Evolutionary conservation across 345 rosid species (phyloP).

Genomic region (Salix brachista): DNA sequence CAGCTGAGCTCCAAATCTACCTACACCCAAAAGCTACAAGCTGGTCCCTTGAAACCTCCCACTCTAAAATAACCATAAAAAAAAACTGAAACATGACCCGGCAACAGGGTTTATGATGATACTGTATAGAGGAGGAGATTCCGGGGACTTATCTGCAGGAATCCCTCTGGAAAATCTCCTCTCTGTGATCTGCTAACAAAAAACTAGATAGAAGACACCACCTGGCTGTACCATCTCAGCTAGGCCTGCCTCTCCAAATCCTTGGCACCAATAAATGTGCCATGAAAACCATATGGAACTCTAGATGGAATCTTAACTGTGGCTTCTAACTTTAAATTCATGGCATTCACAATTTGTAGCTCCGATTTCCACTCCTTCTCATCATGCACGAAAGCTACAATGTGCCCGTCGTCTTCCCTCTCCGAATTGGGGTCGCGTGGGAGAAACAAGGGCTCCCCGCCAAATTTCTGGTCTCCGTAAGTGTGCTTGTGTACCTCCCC

Average conservation of each 20-base stretch:
- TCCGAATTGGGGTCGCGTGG: constrained; percentile 39
- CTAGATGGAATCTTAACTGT: constrained; percentile 74
- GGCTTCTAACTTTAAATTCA: constrained; percentile 60
- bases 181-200: background rate
- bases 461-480: constrained; percentile 65
- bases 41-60: constrained; percentile 23
- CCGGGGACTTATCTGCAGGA: constrained; percentile 37
- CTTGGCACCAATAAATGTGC: constrained; percentile 67
- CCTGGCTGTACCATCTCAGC: constrained; percentile 39
- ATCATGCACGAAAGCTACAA: constrained; percentile 75
- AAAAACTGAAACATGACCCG: background rate
- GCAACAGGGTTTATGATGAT: background rate
- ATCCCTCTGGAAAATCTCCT: constrained; percentile 47
- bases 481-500: constrained; percentile 59
- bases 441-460: constrained; percentile 86
- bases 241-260: constrained; percentile 67
- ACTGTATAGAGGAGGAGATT: constrained; percentile 23
- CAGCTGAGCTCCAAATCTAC: constrained; percentile 55
- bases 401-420: constrained; percentile 75
- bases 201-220: background rate
- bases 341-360: constrained; percentile 72
- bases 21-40: constrained; percentile 51
- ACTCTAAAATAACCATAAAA: background rate
- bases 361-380: constrained; percentile 78
- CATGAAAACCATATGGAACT: constrained; percentile 95